These are phyloP conservation scores for Carnegiea gigantea DNA, from an alignment of 179 eudicot genomes.

Conservation along the genomic window DNA sequence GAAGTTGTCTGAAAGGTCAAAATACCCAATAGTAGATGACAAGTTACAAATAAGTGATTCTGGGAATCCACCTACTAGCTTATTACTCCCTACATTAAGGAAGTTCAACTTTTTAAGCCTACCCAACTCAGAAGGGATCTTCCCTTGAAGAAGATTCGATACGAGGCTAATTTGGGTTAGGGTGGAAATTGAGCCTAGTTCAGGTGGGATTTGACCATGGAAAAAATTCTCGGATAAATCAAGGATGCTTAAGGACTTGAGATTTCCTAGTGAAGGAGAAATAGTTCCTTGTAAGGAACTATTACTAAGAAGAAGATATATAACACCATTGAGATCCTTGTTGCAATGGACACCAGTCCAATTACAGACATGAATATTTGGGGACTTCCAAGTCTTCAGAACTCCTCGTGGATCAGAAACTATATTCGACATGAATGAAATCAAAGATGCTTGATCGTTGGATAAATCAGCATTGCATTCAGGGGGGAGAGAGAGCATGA, in stretches of 20 bases:
- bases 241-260: slow-evolving; percentile 49
- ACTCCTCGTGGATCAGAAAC: slow-evolving; percentile 47
- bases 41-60: slow-evolving; percentile 49
- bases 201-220: slow-evolving; percentile 62
- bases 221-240: slow-evolving; percentile 64
- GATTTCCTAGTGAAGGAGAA: slow-evolving; percentile 56
- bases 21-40: slow-evolving; percentile 47
- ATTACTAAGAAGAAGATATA: slow-evolving; percentile 53
- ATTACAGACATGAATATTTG: slow-evolving; percentile 52
- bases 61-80: slow-evolving; percentile 53
- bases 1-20: slow-evolving; percentile 81
- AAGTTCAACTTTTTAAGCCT: slow-evolving; percentile 45
- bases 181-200: slow-evolving; percentile 45
- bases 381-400: slow-evolving; percentile 53
- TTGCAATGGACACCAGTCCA: slow-evolving; percentile 68
- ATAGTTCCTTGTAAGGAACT: slow-evolving; percentile 52
- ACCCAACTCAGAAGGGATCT: slow-evolving; percentile 56
- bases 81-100: slow-evolving; percentile 67
- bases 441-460: slow-evolving; percentile 49
- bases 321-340: slow-evolving; percentile 26
- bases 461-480: slow-evolving; percentile 32
- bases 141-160: slow-evolving; percentile 59
- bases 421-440: slow-evolving; percentile 53
- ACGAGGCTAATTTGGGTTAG: slow-evolving; percentile 64
- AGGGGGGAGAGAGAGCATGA: slow-evolving; percentile 26